Conservation (phyloP, 2,329 filamentous ascomycete species). For the Alternaria dauci region DNA sequence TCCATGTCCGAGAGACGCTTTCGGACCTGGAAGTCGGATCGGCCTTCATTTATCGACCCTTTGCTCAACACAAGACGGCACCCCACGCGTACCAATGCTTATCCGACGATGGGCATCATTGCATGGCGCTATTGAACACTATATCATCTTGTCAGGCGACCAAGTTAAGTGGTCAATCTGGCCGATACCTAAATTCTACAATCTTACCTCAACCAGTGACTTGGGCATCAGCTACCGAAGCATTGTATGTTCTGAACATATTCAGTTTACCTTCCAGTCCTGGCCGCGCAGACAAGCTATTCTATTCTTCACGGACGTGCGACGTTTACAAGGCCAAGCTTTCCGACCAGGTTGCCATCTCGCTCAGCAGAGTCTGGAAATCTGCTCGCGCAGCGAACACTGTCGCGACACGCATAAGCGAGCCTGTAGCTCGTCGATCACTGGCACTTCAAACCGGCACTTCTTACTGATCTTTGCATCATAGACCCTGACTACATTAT, state of each 20-base stretch:
- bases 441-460: background rate
- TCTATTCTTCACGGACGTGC: slow-evolving; percentile 10
- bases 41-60: slow-evolving; percentile 7
- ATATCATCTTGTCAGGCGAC: slow-evolving; percentile 23
- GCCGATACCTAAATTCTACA: background rate
- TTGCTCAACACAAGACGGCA: background rate
- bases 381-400: background rate
- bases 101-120: slow-evolving; percentile 29
- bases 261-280: slow-evolving; percentile 2
- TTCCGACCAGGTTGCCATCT: slow-evolving; percentile 20
- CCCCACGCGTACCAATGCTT: background rate
- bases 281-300: slow-evolving; percentile 1
- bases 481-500: background rate
- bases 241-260: background rate
- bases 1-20: background rate
- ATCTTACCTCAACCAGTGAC: background rate
- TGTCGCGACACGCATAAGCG: background rate
- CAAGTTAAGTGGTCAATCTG: background rate
- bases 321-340: slow-evolving; percentile 13
- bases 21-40: background rate
- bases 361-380: background rate
- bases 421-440: background rate
- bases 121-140: slow-evolving; percentile 32
- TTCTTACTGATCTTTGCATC: background rate
- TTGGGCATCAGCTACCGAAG: background rate